Evolutionary conservation across 192 early-diverging fungal species (phyloP).

Genomic region (Nowakowskiella sp.): DNA sequence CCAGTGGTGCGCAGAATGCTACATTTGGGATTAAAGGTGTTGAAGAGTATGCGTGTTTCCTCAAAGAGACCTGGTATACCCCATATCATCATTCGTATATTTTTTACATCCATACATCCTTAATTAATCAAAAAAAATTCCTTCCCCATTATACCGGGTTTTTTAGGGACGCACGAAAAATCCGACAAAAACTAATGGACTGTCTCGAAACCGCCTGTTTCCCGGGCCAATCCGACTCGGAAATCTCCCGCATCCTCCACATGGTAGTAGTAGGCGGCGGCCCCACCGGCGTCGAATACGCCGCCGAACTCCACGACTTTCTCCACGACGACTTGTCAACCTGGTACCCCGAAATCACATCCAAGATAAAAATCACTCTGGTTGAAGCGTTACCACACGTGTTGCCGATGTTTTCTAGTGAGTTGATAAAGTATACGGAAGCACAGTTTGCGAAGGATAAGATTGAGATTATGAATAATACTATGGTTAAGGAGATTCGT

Average conservation of each 20-base stretch:
- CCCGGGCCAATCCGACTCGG: slow-evolving; percentile 60
- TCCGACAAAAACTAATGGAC: slow-evolving; percentile 69
- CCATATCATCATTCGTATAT: neutral
- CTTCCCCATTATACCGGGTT: slow-evolving; percentile 11
- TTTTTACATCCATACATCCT: neutral
- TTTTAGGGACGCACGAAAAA: slow-evolving; percentile 70
- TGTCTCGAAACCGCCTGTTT: slow-evolving; percentile 60
- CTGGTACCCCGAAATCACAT: slow-evolving; percentile 64
- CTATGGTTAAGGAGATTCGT: slow-evolving; percentile 68
- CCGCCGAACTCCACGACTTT: slow-evolving; percentile 78
- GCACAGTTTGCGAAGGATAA: slow-evolving; percentile 66
- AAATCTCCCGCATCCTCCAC: slow-evolving; percentile 64
- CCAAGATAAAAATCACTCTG: slow-evolving; percentile 69
- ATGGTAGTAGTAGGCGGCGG: slow-evolving; percentile 74
- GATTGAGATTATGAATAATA: slow-evolving; percentile 66
- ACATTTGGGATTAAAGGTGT: slow-evolving; percentile 77
- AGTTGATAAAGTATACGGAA: slow-evolving; percentile 76
- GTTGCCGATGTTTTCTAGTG: slow-evolving; percentile 65
- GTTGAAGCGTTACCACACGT: slow-evolving; percentile 73
- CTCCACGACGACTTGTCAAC: slow-evolving; percentile 58
- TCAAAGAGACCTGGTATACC: slow-evolving; percentile 52
- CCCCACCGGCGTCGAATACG: slow-evolving; percentile 58
- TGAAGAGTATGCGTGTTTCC: slow-evolving; percentile 63
- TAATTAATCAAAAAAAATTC: neutral
- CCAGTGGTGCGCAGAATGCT: slow-evolving; percentile 68